Percentiles rank a stretch among this genome's conserved stretches.
phyloP scores from a whole-genome alignment of 192 early-diverging fungal genomes.

The Dissophora globulifera region DNA sequence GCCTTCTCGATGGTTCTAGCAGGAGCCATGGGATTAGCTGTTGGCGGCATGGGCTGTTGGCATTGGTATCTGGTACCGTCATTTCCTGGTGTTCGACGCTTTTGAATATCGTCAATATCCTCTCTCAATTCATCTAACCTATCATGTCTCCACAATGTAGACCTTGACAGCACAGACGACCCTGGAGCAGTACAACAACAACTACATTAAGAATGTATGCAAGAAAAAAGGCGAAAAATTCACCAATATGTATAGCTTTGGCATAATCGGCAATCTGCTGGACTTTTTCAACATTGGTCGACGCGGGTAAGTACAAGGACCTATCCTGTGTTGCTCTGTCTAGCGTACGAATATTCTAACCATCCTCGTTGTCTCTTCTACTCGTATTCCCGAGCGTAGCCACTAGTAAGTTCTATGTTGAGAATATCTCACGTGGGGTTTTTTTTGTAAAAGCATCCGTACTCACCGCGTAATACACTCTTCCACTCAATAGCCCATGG shows the following conservation, averaged over 20 bases:
- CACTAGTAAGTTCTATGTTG: no score
- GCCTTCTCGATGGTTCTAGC: constrained; percentile 21
- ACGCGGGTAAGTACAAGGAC: constrained; percentile 59
- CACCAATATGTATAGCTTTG: constrained; percentile 55
- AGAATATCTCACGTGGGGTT: no score
- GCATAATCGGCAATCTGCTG: constrained; percentile 48
- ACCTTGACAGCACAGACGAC: constrained; percentile 64
- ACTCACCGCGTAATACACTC: not conserved
- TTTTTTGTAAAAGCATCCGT: no score
- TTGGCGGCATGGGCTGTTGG: constrained; percentile 59
- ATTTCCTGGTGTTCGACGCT: no score
- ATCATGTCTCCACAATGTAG: no score
- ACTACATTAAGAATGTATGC: constrained; percentile 53
- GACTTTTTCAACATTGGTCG: constrained; percentile 63
- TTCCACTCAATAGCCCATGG: constrained; percentile 54
- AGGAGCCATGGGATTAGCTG: constrained; percentile 2
- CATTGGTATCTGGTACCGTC: constrained; percentile 63
- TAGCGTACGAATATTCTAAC: no score
- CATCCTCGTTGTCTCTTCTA: no score
- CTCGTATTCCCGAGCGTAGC: no score
- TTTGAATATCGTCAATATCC: no score
- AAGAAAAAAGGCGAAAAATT: constrained; percentile 56
- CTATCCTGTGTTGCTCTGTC: no score
- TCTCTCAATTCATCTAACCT: no score
- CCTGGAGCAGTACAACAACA: constrained; percentile 67